A percentile compares a stretch with the other conserved stretches of the same genome.
These are phyloP conservation scores for Grosmannia penicillata DNA, from an alignment of 2,329 filamentous ascomycete species.

Conservation along the genomic window DNA sequence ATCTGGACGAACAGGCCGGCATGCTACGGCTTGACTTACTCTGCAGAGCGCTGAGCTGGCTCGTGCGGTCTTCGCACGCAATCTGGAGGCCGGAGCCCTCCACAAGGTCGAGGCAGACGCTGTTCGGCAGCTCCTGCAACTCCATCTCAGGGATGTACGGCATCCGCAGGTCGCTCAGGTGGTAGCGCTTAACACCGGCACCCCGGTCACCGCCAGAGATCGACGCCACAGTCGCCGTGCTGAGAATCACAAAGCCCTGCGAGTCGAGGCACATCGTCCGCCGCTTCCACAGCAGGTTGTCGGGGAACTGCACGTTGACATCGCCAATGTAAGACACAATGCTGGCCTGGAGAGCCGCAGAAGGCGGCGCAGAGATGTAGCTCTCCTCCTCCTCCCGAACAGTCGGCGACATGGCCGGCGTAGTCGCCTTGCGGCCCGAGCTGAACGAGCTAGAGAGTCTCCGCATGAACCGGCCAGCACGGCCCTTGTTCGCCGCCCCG, in stretches of 20 bases:
- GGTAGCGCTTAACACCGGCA: slow-evolving; percentile 55
- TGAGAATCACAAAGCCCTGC: slow-evolving; percentile 70
- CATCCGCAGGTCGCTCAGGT: slow-evolving; percentile 66
- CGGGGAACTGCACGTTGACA: slow-evolving; percentile 93
- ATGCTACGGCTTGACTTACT: slow-evolving; percentile 24
- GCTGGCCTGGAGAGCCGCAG: slow-evolving; percentile 16
- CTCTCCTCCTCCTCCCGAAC: slow-evolving; percentile 32
- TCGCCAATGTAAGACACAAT: slow-evolving; percentile 64
- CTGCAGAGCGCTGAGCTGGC: slow-evolving; percentile 38
- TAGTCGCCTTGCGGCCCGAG: slow-evolving; percentile 28
- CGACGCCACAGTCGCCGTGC: slow-evolving; percentile 21
- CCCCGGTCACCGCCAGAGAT: slow-evolving; percentile 34
- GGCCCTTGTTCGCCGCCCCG: slow-evolving; percentile 26
- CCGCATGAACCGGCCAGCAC: slow-evolving; percentile 43
- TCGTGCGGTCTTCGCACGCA: slow-evolving; percentile 46
- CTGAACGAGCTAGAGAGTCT: slow-evolving; percentile 40
- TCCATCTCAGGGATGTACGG: slow-evolving; percentile 83
- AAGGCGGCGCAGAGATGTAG: slow-evolving; percentile 8
- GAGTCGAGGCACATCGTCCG: slow-evolving; percentile 76
- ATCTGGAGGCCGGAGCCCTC: slow-evolving; percentile 48
- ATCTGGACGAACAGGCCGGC: neutral
- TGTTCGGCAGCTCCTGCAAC: slow-evolving; percentile 83
- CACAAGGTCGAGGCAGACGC: slow-evolving; percentile 47
- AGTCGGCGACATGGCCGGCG: slow-evolving; percentile 33
- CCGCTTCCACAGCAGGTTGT: slow-evolving; percentile 92